phyloP scores from a whole-genome alignment of 805 yeast genomes.

The Jamesozyma hellenica region DNA sequence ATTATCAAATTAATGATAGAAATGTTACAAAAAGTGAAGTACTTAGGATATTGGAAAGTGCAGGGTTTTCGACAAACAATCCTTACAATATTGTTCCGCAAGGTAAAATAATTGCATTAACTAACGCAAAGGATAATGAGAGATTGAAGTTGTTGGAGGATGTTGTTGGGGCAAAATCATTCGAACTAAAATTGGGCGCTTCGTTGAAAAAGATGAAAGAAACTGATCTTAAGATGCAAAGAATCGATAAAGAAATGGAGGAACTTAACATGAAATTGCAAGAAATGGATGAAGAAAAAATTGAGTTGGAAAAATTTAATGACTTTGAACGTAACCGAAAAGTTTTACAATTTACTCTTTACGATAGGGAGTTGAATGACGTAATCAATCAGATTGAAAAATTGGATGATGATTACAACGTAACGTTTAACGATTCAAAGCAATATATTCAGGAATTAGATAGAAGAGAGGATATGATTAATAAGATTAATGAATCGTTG shows the following conservation, averaged over 20 bases:
- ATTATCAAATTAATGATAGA: constrained; percentile 72
- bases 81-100: constrained; percentile 97
- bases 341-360: constrained; percentile 61
- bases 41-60: constrained; percentile 73
- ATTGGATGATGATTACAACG: constrained; percentile 48
- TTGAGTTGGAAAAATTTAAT: constrained; percentile 63
- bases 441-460: constrained; percentile 46
- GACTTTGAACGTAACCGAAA: constrained; percentile 56
- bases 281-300: constrained; percentile 73
- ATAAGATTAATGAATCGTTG: constrained; percentile 37
- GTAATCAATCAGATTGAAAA: constrained; percentile 50
- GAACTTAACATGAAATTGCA: constrained; percentile 62
- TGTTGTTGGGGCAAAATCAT: constrained; percentile 90
- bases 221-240: constrained; percentile 56
- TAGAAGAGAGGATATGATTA: constrained; percentile 45
- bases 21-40: constrained; percentile 73
- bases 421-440: constrained; percentile 43
- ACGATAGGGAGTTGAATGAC: constrained; percentile 64
- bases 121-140: constrained; percentile 81
- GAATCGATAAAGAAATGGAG: constrained; percentile 62
- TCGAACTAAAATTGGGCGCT: constrained; percentile 71
- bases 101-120: constrained; percentile 78
- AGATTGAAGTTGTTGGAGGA: constrained; percentile 72
- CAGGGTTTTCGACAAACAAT: constrained; percentile 82
- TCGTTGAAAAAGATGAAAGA: constrained; percentile 70